phyloP scores from a whole-genome alignment of 805 yeast species.

The Hyphopichia homilentoma region DNA sequence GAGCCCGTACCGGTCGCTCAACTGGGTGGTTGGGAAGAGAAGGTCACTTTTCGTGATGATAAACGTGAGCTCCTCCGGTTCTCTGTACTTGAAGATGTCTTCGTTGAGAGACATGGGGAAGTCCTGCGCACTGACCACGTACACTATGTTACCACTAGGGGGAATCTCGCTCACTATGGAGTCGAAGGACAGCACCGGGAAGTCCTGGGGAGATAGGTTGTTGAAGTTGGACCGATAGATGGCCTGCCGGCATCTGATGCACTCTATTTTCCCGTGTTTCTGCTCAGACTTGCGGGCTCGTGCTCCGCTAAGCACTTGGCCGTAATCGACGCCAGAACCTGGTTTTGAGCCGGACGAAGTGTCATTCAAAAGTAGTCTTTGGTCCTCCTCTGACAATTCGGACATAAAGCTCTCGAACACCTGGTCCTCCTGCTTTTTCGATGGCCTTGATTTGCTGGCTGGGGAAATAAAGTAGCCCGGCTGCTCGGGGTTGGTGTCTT shows the following conservation, averaged over 20 bases:
- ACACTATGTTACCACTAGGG: conserved; percentile 44
- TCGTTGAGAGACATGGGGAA: conserved; percentile 61
- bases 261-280: conserved; percentile 22
- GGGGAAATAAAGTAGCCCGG: conserved; percentile 42
- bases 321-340: background rate
- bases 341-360: conserved; percentile 2
- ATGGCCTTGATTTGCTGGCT: background rate
- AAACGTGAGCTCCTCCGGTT: conserved; percentile 34
- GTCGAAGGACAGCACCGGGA: conserved; percentile 18
- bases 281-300: conserved; percentile 1
- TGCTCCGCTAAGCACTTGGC: background rate
- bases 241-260: conserved; percentile 57
- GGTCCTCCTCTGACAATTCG: conserved; percentile 23
- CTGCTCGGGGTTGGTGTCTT: conserved; percentile 26
- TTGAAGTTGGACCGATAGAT: conserved; percentile 40
- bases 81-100: conserved; percentile 28
- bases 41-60: conserved; percentile 45
- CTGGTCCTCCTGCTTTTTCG: conserved; percentile 18
- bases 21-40: conserved; percentile 29
- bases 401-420: conserved; percentile 16
- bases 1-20: conserved; percentile 20
- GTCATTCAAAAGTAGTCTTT: conserved; percentile 20
- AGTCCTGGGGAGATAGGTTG: conserved; percentile 10
- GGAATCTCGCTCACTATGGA: conserved; percentile 34
- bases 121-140: conserved; percentile 64